Evolutionary conservation across 306 rosid genomes (phyloP).

Genomic region (Cicer pinnatifidum): DNA sequence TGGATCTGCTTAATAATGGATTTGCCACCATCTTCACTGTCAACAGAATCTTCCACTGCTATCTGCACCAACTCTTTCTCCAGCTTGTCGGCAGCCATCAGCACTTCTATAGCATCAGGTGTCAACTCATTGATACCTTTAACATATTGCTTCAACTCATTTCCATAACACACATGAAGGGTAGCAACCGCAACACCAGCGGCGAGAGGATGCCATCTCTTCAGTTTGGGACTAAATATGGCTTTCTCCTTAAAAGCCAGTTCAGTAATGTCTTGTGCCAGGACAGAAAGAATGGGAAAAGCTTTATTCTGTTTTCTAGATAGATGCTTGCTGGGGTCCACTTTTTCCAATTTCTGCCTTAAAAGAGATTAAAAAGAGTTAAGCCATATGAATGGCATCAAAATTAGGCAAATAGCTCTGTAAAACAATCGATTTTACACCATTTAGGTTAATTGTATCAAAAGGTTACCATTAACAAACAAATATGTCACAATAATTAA

Average conservation of each 20-base stretch:
- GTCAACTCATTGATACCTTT: constrained; percentile 68
- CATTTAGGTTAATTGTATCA: constrained; percentile 28
- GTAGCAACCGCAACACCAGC: constrained; percentile 88
- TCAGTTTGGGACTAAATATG: constrained; percentile 75
- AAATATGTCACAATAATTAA: constrained; percentile 34
- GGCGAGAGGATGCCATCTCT: constrained; percentile 89
- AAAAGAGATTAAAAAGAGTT: constrained; percentile 52
- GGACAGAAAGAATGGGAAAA: constrained; percentile 62
- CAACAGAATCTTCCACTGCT: constrained; percentile 88
- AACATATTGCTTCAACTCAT: constrained; percentile 76
- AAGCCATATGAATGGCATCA: constrained; percentile 40
- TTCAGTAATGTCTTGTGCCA: constrained; percentile 71
- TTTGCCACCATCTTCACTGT: constrained; percentile 97
- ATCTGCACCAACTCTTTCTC: constrained; percentile 97
- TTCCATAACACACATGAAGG: constrained; percentile 84
- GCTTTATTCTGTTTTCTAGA: constrained; percentile 64
- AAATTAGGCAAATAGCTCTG: constrained; percentile 19
- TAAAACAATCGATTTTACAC: constrained; percentile 23
- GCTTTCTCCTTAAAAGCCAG: constrained; percentile 78
- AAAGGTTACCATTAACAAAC: constrained; percentile 33
- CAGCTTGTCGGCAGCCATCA: constrained; percentile 86
- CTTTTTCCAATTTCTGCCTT: constrained; percentile 73
- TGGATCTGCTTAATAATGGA: constrained; percentile 93
- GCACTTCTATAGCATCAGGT: constrained; percentile 77
- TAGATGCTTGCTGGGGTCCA: constrained; percentile 54